These are phyloP conservation scores for Plasmodium coatneyi DNA, from an alignment of 169 alveolate genomes.

Conservation along the genomic window DNA sequence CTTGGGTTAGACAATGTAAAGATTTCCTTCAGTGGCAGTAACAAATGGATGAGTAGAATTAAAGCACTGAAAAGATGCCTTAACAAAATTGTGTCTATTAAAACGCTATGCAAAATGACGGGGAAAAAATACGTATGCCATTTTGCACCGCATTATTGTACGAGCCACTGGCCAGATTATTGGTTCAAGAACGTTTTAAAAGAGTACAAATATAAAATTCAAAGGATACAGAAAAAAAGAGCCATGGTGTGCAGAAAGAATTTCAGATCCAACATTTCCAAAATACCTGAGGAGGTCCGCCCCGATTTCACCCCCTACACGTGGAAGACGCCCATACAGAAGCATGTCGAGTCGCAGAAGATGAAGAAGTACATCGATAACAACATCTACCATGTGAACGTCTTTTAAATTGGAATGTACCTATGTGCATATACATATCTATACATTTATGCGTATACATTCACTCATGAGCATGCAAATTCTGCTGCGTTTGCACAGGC, in stretches of 20 bases:
- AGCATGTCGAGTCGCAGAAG: constrained; percentile 75
- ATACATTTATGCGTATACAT: neutral
- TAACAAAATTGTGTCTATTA: constrained; percentile 81
- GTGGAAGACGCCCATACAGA: constrained; percentile 77
- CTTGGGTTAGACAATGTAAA: constrained; percentile 84
- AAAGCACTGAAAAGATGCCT: constrained; percentile 82
- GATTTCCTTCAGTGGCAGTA: constrained; percentile 81
- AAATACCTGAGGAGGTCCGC: constrained; percentile 79
- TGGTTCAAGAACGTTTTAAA: constrained; percentile 85
- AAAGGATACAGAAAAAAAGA: constrained; percentile 76
- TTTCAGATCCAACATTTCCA: constrained; percentile 66
- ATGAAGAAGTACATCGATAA: constrained; percentile 73
- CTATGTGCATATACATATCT: neutral
- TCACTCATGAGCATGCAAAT: neutral
- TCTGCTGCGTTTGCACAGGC: neutral
- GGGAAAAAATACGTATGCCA: constrained; percentile 82
- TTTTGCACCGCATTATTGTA: constrained; percentile 83
- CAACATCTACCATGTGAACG: constrained; percentile 49
- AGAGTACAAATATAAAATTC: constrained; percentile 80
- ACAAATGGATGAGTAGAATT: constrained; percentile 83
- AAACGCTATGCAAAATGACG: constrained; percentile 82
- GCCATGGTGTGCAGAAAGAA: constrained; percentile 71
- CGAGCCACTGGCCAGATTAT: constrained; percentile 87
- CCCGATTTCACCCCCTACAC: constrained; percentile 81
- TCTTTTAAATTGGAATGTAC: constrained; percentile 1